Evolutionary conservation across 352 stramenopile species (phyloP), one percentile per base, ranked within the genome.

Genomic region (Blastocystis sp.): DNA sequence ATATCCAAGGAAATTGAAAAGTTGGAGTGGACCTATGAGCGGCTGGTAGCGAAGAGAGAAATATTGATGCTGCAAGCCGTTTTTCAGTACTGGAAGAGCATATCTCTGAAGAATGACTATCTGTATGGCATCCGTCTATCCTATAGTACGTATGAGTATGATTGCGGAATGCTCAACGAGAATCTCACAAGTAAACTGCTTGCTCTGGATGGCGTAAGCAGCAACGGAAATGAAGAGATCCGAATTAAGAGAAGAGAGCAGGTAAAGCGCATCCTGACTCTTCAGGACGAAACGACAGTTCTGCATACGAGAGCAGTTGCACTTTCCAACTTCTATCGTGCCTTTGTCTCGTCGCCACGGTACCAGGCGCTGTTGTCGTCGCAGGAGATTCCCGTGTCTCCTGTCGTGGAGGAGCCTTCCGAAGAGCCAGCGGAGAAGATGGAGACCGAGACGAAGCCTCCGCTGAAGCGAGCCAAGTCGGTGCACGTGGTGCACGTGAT

Each of bases 111-210:
- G 29, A 44, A 81, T 42, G 69, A 81, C 42, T 81, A 63, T 36
- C 16, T 81, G 9, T 81, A 81, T 24, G 27, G 34, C 3, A 81
- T 81, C 49, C 49, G 69, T 32, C 69, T 81, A 11, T 63, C 29
- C 44, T 81, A 64, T n/a, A 81, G 69, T 21, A 65, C 69, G 14
- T 81, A 81, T 61, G 69, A 81, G 40, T 81, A 81, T 65, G 69
- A 81, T 24, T 81, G 69, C 40, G 69, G 69, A 0, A 81, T 81
- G 69, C 36, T 81, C 21, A 81, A 81, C 48, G 69, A 81, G 48
- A 81, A 81, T 64, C 69, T 81, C 4, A 81, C 69, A 40, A 63
- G 49, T n/a, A 44, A 81, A 38, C 48, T 81, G 29, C 40, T 81
- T 9, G 42, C 29, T 27, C 69, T 81, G 32, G 69, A 81, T 61